Evolutionary conservation across 1,139 yeast genomes (phyloP).

Genomic region (Wickerhamomyces sp.): DNA sequence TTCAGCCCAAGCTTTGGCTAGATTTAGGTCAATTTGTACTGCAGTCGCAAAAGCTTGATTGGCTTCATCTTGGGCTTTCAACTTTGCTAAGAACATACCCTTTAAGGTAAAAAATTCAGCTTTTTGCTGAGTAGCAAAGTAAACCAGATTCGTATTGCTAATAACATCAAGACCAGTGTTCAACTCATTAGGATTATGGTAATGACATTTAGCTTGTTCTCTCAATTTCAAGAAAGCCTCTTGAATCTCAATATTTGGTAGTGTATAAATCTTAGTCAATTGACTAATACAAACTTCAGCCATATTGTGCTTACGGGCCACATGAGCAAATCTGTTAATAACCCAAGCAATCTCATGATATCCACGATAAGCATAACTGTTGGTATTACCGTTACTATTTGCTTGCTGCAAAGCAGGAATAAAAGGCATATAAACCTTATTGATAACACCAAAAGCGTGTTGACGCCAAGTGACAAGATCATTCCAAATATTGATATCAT

Average conservation of each 20-base stretch:
- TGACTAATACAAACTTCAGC: slow-evolving; percentile 95
- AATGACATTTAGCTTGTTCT: slow-evolving; percentile 97
- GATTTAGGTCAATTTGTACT: slow-evolving; percentile 86
- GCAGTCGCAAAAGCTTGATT: slow-evolving; percentile 97
- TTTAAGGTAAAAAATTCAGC: slow-evolving; percentile 96
- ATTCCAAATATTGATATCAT: slow-evolving; percentile 96
- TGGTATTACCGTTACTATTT: slow-evolving; percentile 65
- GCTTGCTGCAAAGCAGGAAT: slow-evolving; percentile 82
- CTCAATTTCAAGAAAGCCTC: slow-evolving; percentile 94
- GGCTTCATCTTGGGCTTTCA: slow-evolving; percentile 89
- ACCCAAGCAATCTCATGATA: slow-evolving; percentile 99
- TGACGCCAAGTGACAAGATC: slow-evolving; percentile 98
- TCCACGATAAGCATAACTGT: slow-evolving; percentile 93
- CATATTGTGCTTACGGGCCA: slow-evolving; percentile 94
- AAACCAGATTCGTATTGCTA: slow-evolving; percentile 91
- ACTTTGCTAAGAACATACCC: slow-evolving; percentile 94
- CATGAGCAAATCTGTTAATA: slow-evolving; percentile 96
- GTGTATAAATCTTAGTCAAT: slow-evolving; percentile 85
- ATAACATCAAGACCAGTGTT: slow-evolving; percentile 96
- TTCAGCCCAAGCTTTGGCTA: slow-evolving; percentile 99
- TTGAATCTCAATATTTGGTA: slow-evolving; percentile 97
- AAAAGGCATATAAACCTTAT: slow-evolving; percentile 89
- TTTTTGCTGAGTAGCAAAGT: slow-evolving; percentile 94
- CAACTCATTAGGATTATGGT: slow-evolving; percentile 80
- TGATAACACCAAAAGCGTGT: slow-evolving; percentile 96